Evolutionary conservation across 257 asterid species (phyloP).

Genomic region (Jasminum sambac): DNA sequence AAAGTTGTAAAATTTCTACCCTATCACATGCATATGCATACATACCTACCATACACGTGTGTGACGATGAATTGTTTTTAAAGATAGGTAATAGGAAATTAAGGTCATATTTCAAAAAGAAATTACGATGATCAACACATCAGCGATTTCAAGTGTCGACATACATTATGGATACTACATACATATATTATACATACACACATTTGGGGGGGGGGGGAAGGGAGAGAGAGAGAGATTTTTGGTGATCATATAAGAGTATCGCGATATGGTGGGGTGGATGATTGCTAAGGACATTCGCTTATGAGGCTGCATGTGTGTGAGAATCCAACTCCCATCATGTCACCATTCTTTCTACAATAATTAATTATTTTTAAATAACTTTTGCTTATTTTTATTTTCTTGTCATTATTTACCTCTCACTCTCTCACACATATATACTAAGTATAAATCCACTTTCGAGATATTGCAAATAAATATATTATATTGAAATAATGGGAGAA

Average conservation of each 20-base stretch:
- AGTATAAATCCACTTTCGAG: too few species aligned
- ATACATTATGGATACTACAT: background rate
- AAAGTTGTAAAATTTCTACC: too few species aligned
- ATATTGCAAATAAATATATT: too few species aligned
- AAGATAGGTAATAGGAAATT: background rate
- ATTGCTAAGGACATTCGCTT: conserved; percentile 35
- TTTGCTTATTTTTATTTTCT: conserved; percentile 11
- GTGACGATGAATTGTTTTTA: background rate
- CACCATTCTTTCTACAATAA: conserved; percentile 44
- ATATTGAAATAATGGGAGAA: too few species aligned
- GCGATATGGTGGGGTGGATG: conserved; percentile 28
- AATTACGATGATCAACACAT: too few species aligned
- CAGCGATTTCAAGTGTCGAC: background rate
- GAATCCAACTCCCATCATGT: conserved; percentile 51
- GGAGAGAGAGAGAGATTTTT: background rate
- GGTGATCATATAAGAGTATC: background rate
- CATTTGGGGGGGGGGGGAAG: background rate
- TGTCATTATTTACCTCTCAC: conserved; percentile 23
- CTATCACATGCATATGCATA: too few species aligned
- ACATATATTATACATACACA: background rate
- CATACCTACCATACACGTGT: background rate
- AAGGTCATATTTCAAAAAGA: too few species aligned
- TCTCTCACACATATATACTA: too few species aligned
- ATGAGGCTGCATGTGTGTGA: conserved; percentile 45
- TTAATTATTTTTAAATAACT: conserved; percentile 27